phyloP scores from a whole-genome alignment of 2,329 filamentous ascomycete species.

The Sclerotinia borealis region DNA sequence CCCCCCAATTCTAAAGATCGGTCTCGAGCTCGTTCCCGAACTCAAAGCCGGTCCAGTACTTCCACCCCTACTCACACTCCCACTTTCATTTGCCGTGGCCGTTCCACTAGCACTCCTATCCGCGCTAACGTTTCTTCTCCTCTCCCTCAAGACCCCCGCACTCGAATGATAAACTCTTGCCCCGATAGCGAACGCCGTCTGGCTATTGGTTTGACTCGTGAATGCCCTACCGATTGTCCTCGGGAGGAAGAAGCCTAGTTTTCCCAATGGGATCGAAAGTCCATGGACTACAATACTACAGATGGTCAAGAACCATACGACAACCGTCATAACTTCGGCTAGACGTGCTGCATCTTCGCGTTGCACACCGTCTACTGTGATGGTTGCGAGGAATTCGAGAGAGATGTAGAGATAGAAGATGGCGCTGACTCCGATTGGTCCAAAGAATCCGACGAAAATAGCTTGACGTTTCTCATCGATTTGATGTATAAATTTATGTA shows the following conservation, averaged over 20 bases:
- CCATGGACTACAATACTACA: constrained; percentile 84
- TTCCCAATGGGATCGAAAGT: constrained; percentile 71
- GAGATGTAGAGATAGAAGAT: constrained; percentile 85
- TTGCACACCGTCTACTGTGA: constrained; percentile 53
- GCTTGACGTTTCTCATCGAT: constrained; percentile 71
- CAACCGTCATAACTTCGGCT: constrained; percentile 59
- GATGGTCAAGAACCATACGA: constrained; percentile 82
- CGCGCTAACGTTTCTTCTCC: not conserved
- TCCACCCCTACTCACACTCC: not conserved
- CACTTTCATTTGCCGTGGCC: not conserved
- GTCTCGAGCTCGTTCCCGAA: constrained; percentile 10
- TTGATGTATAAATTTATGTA: constrained; percentile 73
- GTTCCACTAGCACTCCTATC: not conserved
- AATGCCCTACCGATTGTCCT: constrained; percentile 49
- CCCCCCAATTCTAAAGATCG: constrained; percentile 39
- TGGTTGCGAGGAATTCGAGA: constrained; percentile 60
- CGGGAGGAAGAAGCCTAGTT: constrained; percentile 54
- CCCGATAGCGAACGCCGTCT: not conserved
- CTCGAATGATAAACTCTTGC: not conserved
- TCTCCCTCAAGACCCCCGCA: not conserved
- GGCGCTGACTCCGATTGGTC: constrained; percentile 83
- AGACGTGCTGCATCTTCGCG: constrained; percentile 62
- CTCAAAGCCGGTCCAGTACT: not conserved
- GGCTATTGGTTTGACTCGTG: constrained; percentile 21
- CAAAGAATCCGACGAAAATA: constrained; percentile 86